Evolutionary conservation across 2,329 filamentous ascomycete genomes (phyloP), one percentile per base, ranked within the genome.

Genomic region (Ceratocystis huliohia): DNA sequence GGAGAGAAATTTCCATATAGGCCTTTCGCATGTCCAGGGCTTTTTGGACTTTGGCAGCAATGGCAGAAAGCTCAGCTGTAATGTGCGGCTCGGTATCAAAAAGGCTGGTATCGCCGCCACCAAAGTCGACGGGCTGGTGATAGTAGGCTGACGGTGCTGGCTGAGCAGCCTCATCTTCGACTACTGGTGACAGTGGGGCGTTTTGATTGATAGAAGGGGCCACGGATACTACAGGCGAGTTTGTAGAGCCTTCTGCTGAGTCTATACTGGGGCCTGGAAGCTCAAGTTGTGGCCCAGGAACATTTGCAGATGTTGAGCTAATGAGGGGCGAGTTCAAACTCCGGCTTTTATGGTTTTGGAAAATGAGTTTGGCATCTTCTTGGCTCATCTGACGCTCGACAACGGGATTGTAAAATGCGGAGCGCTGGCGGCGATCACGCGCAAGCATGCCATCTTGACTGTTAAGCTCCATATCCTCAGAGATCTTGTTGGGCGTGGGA

Each of bases 301-400:
- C 56, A 10, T 30, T 61, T 41, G 53, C 48, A 10, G 65, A 56
- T 20, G 45, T 56, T 13, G 37, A 53, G 13, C 48, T 53, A 4
- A 57, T 46, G 10, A 66, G 57, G n/a, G 64, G 67, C 28, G 65
- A 68, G 17, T 66, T 56, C 15, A 66, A 33, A 41, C 63, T 68
- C 20, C 67, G 64, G 28, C 33, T 57, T 20, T 68, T 66, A 61
- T 68, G 67, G 44, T 67, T 69, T 77, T 96, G 93, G 75, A 96
- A 99, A 78, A 97, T 96, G 69, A 96, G 82, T 76, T 96, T 97
- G 68, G 93, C 90, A 74, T 99, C 94, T 30, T 89, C 87, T 75
- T 96, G 91, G 73, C 88, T 95, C 85, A 96, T 88, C 73, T 93
- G 89, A 72, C 94, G 95, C 76, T 99, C 94, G 65, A 90, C 89